These are phyloP conservation scores for Suillus cothurnatus DNA, from an alignment of 768 basidiomycete genomes.

Conservation along the genomic window DNA sequence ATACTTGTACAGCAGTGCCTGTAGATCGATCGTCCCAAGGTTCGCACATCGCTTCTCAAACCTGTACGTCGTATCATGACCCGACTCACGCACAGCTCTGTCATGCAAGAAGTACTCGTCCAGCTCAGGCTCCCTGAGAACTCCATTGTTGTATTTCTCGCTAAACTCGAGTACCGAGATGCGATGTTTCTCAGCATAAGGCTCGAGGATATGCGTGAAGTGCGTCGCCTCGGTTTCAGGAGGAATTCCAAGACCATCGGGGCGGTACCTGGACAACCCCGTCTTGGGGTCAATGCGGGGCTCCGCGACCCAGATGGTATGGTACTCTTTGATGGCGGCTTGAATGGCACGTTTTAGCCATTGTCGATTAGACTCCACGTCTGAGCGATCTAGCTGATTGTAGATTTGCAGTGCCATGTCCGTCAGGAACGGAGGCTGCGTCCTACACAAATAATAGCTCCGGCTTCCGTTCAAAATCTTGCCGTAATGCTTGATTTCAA, in stretches of 20 bases:
- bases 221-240: constrained; percentile 99
- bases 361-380: constrained; percentile 71
- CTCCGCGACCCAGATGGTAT: constrained; percentile 94
- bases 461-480: constrained; percentile 97
- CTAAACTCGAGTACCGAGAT: constrained; percentile 95
- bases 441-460: constrained; percentile 92
- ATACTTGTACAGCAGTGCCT: constrained; percentile 96
- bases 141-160: constrained; percentile 89
- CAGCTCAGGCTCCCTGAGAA: constrained; percentile 80
- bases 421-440: constrained; percentile 97
- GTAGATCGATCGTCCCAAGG: constrained; percentile 94
- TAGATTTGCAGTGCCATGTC: constrained; percentile 99
- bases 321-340: constrained; percentile 98
- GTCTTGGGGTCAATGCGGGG: constrained; percentile 95
- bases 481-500: constrained; percentile 97
- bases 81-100: constrained; percentile 93
- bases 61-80: constrained; percentile 95
- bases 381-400: constrained; percentile 89
- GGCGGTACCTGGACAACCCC: constrained; percentile 92
- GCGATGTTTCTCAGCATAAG: constrained; percentile 89
- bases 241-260: constrained; percentile 93
- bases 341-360: constrained; percentile 97
- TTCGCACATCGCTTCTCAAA: constrained; percentile 98
- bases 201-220: constrained; percentile 97
- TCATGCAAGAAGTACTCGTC: constrained; percentile 99